Evolutionary conservation across 495 filamentous ascomycete species (phyloP), one percentile per base, ranked within the genome.

Genomic region (Staphylotrichum tortipilum): DNA sequence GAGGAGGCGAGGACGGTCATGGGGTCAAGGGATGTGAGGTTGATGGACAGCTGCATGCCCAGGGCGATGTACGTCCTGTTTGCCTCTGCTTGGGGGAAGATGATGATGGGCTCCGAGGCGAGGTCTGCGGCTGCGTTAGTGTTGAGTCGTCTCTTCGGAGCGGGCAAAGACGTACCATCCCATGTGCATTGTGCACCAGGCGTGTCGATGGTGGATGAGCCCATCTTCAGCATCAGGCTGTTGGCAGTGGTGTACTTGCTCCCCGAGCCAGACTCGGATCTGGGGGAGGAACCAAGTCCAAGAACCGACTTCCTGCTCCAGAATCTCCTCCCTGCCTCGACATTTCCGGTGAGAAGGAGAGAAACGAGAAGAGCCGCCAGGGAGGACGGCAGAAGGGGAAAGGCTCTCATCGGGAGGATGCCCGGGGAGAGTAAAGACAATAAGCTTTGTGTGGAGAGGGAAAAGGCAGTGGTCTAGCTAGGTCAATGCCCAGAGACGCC

Each of bases 21-120:
- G 6, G 53, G 46, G 17, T 52, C 47, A 23, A 53, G 43, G 0
- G 52, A 46, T 18, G 52, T 47, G 19, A 52, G 14, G 33, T 59
- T 51, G 29, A 49, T 7, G 7, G 53, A 21, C 7, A 56, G 41
- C 21, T 49, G 40, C 45, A 59, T 19, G 24, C 21, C 49, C 7
- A 55, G 15, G 12, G 57, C 49, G 29, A 59, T 41, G 49, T 56
- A 59, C 24, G 57, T 59, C 21, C 21, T 31, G 50, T 56, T 59
- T 19, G 3, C 5, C 9, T 46, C 26, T 22, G 49, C 53, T 10
- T 42, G 19, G 19, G 52, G 39, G 31, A 44, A 55, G 3, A 45
- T 44, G 22, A 59, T 36, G 44, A 53, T 48, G 18, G 57, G 57
- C 17, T 50, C 52, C 2, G 26, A 19, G 14, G 49, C 34, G 6